Conservation (phyloP, 176 grass and related monocot species). For the Rhynchospora breviuscula region DNA sequence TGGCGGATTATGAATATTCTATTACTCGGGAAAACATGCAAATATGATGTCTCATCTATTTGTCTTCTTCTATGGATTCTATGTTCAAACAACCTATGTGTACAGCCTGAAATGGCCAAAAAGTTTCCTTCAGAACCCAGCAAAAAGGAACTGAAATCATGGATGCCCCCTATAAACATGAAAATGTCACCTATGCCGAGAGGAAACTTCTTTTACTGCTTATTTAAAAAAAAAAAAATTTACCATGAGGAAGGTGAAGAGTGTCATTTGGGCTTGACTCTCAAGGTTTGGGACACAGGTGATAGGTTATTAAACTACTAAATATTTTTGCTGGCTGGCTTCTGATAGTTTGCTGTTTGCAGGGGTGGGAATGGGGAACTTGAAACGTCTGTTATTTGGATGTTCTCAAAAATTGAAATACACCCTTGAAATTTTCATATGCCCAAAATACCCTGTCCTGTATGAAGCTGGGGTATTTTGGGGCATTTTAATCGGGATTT, state of each 20-base stretch:
- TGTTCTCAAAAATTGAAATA: neutral
- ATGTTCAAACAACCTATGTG: neutral
- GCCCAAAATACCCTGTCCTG: neutral
- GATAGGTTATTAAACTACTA: neutral
- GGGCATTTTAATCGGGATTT: neutral
- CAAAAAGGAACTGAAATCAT: neutral
- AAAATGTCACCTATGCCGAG: neutral
- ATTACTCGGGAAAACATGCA: neutral
- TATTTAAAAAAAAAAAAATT: neutral
- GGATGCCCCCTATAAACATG: neutral
- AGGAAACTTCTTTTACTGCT: neutral
- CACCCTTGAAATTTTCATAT: neutral
- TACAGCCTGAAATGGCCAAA: neutral
- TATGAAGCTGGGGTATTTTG: neutral
- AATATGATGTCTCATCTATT: neutral
- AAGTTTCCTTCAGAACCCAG: neutral
- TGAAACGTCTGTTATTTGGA: neutral
- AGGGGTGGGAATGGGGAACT: neutral
- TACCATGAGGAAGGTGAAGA: neutral
- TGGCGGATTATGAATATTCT: neutral
- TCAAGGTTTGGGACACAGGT: too few relatives aligned
- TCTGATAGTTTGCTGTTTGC: constrained; percentile 8
- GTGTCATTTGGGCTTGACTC: neutral
- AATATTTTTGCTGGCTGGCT: neutral
- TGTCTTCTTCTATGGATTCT: neutral